Evolutionary conservation across 2,329 filamentous ascomycete species (phyloP), one percentile per base, ranked within the genome.

Genomic region (Paracoccidioides brasiliensis): DNA sequence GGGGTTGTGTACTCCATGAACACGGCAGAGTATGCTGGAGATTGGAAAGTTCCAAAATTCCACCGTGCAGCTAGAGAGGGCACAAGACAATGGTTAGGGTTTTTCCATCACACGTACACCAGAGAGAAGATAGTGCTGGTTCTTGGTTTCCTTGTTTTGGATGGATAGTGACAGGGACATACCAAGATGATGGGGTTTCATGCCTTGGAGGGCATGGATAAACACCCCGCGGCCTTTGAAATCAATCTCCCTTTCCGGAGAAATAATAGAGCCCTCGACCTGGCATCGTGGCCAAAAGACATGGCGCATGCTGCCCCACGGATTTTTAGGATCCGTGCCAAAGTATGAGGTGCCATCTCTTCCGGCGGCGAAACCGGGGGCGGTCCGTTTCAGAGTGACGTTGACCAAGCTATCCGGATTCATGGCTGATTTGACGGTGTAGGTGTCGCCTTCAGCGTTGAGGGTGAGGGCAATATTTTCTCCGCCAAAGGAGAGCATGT

Each of bases 101-200:
- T 14, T n/a, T 33, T 7, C 8, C 30, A 15, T 5, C n/a, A 9
- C n/a, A 8, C 4, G n/a, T n/a, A 46, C n/a, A 46, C 32, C 28
- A 30, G 5, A 32, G 10, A n/a, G 22, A 22, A 22, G 22, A 22
- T 22, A 1, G 1, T 22, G 22, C 22, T 22, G 22, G 22, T 55
- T 61, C 22, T 5, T 49, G 40, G 53, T 30, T 5, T 32, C 9
- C 40, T 37, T 48, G 42, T 38, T 54, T 58, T 52, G 53, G 28
- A 54, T 22, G 8, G 22, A 14, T 42, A 8, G 5, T 15, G 22
- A 6, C 40, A 55, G 22, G 10, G 51, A 64, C 74, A 64, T 75
- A 83, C 80, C 90, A 57, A 90, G 87, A 69, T 98, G 94, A 71
- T 98, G 93, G 43, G 93, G 93, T 80, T 98, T 98, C 91, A 97